Evolutionary conservation across 2,329 filamentous ascomycete genomes (phyloP).

Genomic region (Arachnomyces sp.): DNA sequence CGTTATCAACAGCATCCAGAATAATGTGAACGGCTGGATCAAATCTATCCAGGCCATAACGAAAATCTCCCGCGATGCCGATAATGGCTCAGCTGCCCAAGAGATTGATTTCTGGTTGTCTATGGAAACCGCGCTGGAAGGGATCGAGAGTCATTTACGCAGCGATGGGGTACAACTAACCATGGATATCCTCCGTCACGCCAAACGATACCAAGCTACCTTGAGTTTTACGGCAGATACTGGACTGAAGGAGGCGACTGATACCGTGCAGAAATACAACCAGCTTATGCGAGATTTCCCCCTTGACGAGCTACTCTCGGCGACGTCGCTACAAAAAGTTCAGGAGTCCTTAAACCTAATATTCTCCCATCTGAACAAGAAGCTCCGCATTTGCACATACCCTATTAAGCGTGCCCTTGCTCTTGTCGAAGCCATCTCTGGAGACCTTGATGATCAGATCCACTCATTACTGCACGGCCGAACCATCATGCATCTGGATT

Average conservation of each 20-base stretch:
- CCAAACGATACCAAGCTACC: conserved; percentile 95
- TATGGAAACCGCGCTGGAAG: conserved; percentile 88
- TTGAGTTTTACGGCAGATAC: conserved; percentile 96
- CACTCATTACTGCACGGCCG: conserved; percentile 80
- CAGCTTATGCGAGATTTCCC: conserved; percentile 98
- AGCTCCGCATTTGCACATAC: conserved; percentile 91
- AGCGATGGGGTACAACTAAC: conserved; percentile 87
- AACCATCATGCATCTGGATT: conserved; percentile 85
- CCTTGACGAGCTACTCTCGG: conserved; percentile 85
- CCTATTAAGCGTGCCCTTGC: conserved; percentile 84
- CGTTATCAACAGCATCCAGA: conserved; percentile 89
- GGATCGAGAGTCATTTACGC: conserved; percentile 79
- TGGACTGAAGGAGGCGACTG: conserved; percentile 88
- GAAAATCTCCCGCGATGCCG: conserved; percentile 79
- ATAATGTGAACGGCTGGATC: conserved; percentile 95
- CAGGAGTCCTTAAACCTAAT: conserved; percentile 84
- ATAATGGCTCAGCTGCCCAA: conserved; percentile 75
- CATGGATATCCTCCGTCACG: conserved; percentile 89
- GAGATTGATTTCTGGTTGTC: conserved; percentile 99
- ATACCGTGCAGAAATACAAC: conserved; percentile 97
- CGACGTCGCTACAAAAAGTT: conserved; percentile 79
- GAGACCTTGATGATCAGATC: conserved; percentile 78
- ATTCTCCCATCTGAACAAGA: conserved; percentile 94
- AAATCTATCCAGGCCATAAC: conserved; percentile 96
- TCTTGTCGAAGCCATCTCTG: conserved; percentile 94